Conservation (phyloP, 768 basidiomycete genomes). For the Xerocomellus chrysenteron region DNA sequence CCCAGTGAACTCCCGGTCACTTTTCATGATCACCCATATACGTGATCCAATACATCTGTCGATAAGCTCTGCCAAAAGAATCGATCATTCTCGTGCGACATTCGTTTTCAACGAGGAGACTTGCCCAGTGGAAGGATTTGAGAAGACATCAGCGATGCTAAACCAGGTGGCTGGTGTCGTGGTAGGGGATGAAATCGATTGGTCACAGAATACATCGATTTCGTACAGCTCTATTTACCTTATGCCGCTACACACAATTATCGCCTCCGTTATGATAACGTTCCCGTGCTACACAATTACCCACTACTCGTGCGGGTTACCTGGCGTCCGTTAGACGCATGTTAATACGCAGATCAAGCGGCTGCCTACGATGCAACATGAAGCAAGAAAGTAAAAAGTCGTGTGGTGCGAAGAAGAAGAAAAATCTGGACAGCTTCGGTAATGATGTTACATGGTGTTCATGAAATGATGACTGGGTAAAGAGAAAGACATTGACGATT, state of each 20-base stretch:
- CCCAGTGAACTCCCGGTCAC: constrained; percentile 94
- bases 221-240: constrained; percentile 14
- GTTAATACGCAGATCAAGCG: constrained; percentile 17
- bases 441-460: constrained; percentile 19
- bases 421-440: constrained; percentile 13
- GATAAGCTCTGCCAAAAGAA: constrained; percentile 69
- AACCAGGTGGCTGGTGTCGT: not conserved
- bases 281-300: constrained; percentile 21
- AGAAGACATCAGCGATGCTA: constrained; percentile 69
- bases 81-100: not conserved
- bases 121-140: constrained; percentile 91
- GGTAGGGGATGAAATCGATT: not conserved
- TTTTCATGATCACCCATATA: constrained; percentile 99
- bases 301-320: constrained; percentile 16
- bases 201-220: not conserved
- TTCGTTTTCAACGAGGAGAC: constrained; percentile 9
- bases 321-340: constrained; percentile 37
- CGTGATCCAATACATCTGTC: constrained; percentile 96
- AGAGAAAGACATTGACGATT: constrained; percentile 4
- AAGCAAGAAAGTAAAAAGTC: constrained; percentile 19
- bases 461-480: constrained; percentile 20
- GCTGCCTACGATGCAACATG: constrained; percentile 21
- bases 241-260: constrained; percentile 15
- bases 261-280: constrained; percentile 19
- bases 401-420: constrained; percentile 11